Evolutionary conservation across 2,329 filamentous ascomycete species (phyloP), one percentile per base, ranked within the genome.

Genomic region (Claviceps spartinae): DNA sequence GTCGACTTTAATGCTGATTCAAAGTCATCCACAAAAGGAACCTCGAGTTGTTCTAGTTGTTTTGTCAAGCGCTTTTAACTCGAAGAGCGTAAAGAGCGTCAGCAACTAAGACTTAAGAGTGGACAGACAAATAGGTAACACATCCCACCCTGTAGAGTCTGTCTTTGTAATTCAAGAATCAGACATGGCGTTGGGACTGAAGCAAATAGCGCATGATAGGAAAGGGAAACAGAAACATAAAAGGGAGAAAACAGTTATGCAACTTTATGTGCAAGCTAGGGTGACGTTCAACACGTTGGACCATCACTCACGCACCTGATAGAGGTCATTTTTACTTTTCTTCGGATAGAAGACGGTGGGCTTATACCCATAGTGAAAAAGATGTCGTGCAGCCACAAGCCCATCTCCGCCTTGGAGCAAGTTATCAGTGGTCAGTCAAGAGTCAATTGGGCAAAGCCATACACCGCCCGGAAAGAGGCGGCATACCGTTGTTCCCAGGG

Each of bases 281-380:
- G 20, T n/a, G 36, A 34, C 11, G 18, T 3, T 18, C 30, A 11
- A 9, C 14, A 9, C 30, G 24, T 24, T 11, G 2, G 4, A 36
- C 1, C 40, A 24, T 37, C 7, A 48, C 26, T 37, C 48, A 60
- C 68, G 59, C 68, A 88, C 86, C 72, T 87, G 79, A 64, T 95
- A 97, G 3, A 97, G 75, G 48, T 95, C 89, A 58, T 89, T 91
- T 65, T 91, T 93, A 66, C 84, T 83, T 52, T 88, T 81, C 68
- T 97, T 97, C 1, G 93, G 93, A 63, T 95, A 97, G 72, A 93
- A 97, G 45, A 98, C 75, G 8, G 81, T 85, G 3, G 91, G 90
- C 24, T 79, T 78, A 69, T 97, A 98, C 55, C 93, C 91, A 65
- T 94, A 97, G 63, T 95, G 86, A 65, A 81, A 82, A 5, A 98